Base-by-base conservation (phyloP, 176 grass and related monocot genomes). In the Hordeum marinum region DNA sequence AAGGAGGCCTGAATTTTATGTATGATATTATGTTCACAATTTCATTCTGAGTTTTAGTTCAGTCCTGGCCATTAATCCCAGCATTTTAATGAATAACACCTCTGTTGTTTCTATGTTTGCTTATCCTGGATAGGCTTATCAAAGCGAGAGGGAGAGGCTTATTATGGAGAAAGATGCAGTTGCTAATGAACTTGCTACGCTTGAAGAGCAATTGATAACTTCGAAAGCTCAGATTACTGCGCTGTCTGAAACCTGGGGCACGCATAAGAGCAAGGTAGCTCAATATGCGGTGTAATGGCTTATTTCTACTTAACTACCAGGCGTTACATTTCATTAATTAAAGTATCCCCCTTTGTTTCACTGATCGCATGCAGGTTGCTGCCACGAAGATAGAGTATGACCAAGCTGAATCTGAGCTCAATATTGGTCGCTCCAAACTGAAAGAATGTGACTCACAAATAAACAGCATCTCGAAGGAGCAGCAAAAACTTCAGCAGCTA, bases 91-190 rank as follows among this genome's bases (percentile, higher is more conserved):
- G 26, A 63, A 72, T 63, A 63, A 82, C 8, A 27, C 23, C 65
- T 64, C 42, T 63, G 40, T 68, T 41, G 34, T 39, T 70, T 72
- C 66, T 68, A 39, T 39, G 68, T 14, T 68, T 29, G n/a, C 70
- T 80, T 84, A 77, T 83, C 64, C 23, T 65, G 42, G 26, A 41
- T 76, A 98, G 96, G 87, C 71, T 75, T 82, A 99, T 92, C 91
- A 96, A 92, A 92, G 79, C 77, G 90, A 92, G 79, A 92, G 78
- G 68, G 96, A 96, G 75, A 99, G 89, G 43, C 75, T 96, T 26
- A 92, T 96, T 73, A 96, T 99, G 96, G 96, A 99, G 88, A 96
- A 96, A 89, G 96, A 99, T 84, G 90, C 93, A 68, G 88, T 96
- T 31, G 42, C 79, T 85, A 89, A 87, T 72, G 96, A 99, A 54